Evolutionary conservation across 371 early-diverging fungal species (phyloP), one percentile per base, ranked within the genome.

Genomic region (Lichtheimia corymbifera): DNA sequence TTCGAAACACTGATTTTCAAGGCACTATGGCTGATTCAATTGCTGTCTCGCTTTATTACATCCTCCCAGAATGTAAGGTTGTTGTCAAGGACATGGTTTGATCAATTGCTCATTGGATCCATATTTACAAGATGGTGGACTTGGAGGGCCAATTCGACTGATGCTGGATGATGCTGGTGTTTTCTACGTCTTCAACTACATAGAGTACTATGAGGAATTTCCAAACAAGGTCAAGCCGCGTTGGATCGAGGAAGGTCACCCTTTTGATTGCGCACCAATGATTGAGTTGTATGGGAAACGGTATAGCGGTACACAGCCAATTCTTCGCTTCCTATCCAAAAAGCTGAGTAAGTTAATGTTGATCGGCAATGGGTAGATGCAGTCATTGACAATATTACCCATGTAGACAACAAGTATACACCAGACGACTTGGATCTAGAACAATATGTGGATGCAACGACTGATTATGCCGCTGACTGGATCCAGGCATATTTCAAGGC

Each of bases 101-200:
- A 35, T 35, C 35, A 11, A 35, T 11, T 9, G 2, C 35, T 35
- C 35, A 35, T 35, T 9, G 6, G 35, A 35, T 35, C 7, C 28
- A 5, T 28, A 28, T 28, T 4, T 9, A 6, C 4, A 35, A 35
- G 35, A 35, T 35, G 35, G 35, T 35, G 35, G 35, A 1, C 35
- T 66, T 53, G 74, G 71, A 55, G 74, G 71, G 28, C 14, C 45
- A 7, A 12, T 71, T 11, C 66, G 66, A 17, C 53, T 71, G 15
- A 25, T 74, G 13, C 59, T 74, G 11, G 56, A 68, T 50, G 74
- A 74, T 41, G 59, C 69, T n/a, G 69, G 67, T n/a, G 45, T 64
- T 27, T 49, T 62, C 1, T 62, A 68, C 18, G 67, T 68, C n/a
- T 74, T 68, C 50, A 43, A 61, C 7, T 56, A 65, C 30, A 18